Conservation (phyloP, 208 protist genomes). For the Trypanosoma melophagium region DNA sequence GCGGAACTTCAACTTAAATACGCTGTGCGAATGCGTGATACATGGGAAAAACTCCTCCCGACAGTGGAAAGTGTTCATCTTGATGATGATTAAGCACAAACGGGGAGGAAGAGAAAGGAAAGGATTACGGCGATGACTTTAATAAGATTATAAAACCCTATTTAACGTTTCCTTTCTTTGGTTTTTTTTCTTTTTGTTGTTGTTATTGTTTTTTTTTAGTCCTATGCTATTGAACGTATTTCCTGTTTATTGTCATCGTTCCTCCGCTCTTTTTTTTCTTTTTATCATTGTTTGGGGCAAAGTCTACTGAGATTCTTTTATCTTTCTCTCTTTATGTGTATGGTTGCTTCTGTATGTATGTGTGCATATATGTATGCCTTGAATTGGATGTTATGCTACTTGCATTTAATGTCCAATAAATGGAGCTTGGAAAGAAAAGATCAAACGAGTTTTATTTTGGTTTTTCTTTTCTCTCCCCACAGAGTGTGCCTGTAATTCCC, state of each 20-base stretch:
- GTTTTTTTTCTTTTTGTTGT: conserved; percentile 17
- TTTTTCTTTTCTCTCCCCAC: too few species aligned
- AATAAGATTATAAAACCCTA: not conserved
- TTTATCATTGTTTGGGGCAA: not conserved
- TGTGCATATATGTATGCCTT: conserved; percentile 8
- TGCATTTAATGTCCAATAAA: too few species aligned
- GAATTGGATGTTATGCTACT: not conserved
- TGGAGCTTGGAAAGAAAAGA: too few species aligned
- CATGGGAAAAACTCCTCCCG: conserved; percentile 64
- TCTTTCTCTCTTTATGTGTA: too few species aligned
- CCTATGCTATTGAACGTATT: conserved; percentile 5
- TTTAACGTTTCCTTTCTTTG: not conserved
- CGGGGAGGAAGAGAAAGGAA: conserved; percentile 3
- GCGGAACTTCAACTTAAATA: conserved; percentile 81
- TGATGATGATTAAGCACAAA: conserved; percentile 8
- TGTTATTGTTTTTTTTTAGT: conserved; percentile 20
- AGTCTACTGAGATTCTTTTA: too few species aligned
- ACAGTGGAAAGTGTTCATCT: conserved; percentile 37
- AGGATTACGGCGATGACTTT: not conserved
- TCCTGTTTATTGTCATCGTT: not conserved
- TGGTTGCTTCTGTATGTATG: too few species aligned
- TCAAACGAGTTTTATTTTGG: too few species aligned
- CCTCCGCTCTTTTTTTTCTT: conserved; percentile 2
- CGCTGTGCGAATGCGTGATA: conserved; percentile 56
- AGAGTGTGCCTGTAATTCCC: too few species aligned